phyloP scores from a whole-genome alignment of 176 grass and related monocot species.

The Elymus sibiricus region DNA sequence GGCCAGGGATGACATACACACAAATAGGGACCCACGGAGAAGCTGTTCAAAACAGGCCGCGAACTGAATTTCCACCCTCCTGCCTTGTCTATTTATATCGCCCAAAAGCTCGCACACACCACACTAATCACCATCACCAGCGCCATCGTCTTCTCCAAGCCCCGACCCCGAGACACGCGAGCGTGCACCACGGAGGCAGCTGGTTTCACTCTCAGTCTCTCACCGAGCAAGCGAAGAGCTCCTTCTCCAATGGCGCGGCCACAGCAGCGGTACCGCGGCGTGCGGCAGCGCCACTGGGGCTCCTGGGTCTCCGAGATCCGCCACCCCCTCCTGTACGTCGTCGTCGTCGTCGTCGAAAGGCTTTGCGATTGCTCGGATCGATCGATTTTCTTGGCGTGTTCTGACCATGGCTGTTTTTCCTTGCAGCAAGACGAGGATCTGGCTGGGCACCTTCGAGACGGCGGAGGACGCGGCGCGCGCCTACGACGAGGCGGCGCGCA shows the following conservation, averaged over 20 bases:
- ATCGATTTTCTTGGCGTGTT: not conserved
- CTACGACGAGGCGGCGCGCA: conserved; percentile 92
- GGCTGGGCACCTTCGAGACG: conserved; percentile 98
- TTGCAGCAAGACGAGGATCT: conserved; percentile 94
- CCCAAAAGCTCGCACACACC: not conserved
- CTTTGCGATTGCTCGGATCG: not conserved
- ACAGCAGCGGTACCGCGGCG: conserved; percentile 80
- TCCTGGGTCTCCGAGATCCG: conserved; percentile 99
- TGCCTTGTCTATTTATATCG: conserved; percentile 33
- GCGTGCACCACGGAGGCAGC: not conserved
- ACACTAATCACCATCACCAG: not conserved
- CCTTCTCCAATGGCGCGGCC: conserved; percentile 45
- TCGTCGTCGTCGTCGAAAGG: not conserved
- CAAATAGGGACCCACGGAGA: not conserved
- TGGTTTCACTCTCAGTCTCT: not conserved
- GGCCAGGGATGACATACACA: not conserved
- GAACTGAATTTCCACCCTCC: not conserved
- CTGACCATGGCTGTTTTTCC: not conserved
- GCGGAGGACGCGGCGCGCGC: conserved; percentile 90
- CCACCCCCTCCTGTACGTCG: conserved; percentile 84
- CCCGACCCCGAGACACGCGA: no score
- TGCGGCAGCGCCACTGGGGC: conserved; percentile 95
- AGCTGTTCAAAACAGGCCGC: conserved; percentile 10
- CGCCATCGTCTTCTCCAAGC: not conserved
- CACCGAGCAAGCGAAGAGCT: not conserved